Conservation (phyloP, 305 asterid genomes). For the Striga hermonthica region DNA sequence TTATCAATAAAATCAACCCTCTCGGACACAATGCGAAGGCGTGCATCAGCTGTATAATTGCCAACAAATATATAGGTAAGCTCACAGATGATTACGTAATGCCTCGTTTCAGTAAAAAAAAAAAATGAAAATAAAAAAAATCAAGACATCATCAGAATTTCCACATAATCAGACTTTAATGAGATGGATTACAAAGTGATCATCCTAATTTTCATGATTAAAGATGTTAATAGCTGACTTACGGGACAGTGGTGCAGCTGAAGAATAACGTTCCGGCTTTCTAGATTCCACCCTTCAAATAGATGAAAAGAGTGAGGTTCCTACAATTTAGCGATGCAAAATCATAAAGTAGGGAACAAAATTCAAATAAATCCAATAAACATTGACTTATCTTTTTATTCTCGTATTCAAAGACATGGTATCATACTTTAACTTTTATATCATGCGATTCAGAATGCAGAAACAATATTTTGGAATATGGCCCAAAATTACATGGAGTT, state of each 20-base stretch:
- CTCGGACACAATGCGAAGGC: constrained; percentile 96
- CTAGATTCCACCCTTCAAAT: constrained; percentile 99
- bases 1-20: constrained; percentile 84
- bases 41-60: constrained; percentile 84
- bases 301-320: constrained; percentile 89
- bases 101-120: constrained; percentile 3
- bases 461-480: not conserved
- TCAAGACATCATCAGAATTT: not conserved
- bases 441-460: not conserved
- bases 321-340: constrained; percentile 58
- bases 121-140: not conserved
- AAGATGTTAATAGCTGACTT: constrained; percentile 39
- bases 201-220: constrained; percentile 16
- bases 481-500: no score
- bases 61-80: constrained; percentile 32
- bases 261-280: constrained; percentile 96
- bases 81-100: no score
- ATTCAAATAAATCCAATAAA: no score
- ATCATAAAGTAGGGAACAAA: constrained; percentile 39
- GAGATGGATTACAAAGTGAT: not conserved
- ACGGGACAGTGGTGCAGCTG: constrained; percentile 99
- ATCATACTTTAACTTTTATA: not conserved
- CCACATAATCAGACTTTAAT: no score
- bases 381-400: no score
- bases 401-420: no score